phyloP scores from a whole-genome alignment of 495 filamentous ascomycete genomes.

The Penicillium coffeae region DNA sequence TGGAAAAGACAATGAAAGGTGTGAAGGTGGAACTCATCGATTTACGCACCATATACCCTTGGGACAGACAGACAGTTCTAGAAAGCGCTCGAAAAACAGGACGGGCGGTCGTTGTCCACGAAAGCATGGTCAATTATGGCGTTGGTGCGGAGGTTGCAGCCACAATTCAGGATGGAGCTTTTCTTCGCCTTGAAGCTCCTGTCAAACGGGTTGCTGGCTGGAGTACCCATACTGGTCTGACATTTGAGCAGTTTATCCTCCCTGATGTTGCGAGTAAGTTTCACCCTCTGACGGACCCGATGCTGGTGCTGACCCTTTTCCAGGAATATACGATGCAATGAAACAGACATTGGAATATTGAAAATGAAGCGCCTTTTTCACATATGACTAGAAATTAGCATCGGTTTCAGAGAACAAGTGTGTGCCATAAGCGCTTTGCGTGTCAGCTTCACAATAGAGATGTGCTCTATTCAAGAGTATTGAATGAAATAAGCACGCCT shows the following conservation, averaged over 20 bases:
- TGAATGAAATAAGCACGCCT: too few relatives aligned
- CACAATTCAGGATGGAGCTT: conserved; percentile 85
- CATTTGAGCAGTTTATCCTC: conserved; percentile 82
- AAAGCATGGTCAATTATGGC: conserved; percentile 93
- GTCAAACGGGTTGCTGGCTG: conserved; percentile 88
- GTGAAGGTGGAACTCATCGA: conserved; percentile 87
- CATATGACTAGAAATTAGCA: too few relatives aligned
- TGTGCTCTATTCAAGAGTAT: too few relatives aligned
- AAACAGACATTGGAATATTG: neutral
- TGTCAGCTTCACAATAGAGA: too few relatives aligned
- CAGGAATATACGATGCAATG: conserved; percentile 7
- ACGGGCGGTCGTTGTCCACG: conserved; percentile 87
- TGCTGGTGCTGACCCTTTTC: neutral
- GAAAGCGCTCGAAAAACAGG: conserved; percentile 88
- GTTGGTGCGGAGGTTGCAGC: conserved; percentile 91
- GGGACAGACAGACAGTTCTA: conserved; percentile 83
- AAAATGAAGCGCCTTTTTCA: too few relatives aligned
- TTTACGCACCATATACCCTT: conserved; percentile 87
- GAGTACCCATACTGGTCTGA: conserved; percentile 79
- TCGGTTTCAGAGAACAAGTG: too few relatives aligned
- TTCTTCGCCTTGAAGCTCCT: conserved; percentile 85
- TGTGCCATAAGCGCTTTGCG: too few relatives aligned
- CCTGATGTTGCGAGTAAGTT: conserved; percentile 89
- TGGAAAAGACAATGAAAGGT: conserved; percentile 71
- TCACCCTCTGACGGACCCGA: neutral